Conservation (phyloP, 2,329 filamentous ascomycete species). For the Canariomyces notabilis region DNA sequence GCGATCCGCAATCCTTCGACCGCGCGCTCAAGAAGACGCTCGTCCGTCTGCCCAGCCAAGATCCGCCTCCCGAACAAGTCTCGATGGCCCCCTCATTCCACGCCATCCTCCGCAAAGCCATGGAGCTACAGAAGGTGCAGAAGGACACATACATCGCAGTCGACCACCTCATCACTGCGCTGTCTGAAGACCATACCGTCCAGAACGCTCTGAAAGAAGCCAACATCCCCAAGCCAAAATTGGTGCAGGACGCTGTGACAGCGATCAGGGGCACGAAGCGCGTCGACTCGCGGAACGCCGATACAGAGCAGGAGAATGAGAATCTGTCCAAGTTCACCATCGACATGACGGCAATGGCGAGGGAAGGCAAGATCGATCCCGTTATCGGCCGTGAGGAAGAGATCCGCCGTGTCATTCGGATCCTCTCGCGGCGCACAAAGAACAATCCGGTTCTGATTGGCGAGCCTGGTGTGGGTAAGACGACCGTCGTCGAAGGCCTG, state of each 20-base stretch:
- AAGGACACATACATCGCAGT: slow-evolving; percentile 94
- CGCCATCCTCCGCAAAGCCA: slow-evolving; percentile 75
- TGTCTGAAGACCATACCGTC: slow-evolving; percentile 73
- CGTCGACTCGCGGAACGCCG: slow-evolving; percentile 93
- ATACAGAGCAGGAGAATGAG: slow-evolving; percentile 87
- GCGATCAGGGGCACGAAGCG: slow-evolving; percentile 88
- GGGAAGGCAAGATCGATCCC: slow-evolving; percentile 96
- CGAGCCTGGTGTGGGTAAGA: slow-evolving; percentile 97
- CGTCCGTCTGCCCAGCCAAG: slow-evolving; percentile 87
- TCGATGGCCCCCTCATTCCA: slow-evolving; percentile 77
- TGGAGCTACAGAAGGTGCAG: slow-evolving; percentile 92
- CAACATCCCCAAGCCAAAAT: slow-evolving; percentile 86
- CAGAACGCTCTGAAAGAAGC: slow-evolving; percentile 73
- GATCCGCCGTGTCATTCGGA: slow-evolving; percentile 85
- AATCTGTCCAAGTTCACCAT: slow-evolving; percentile 98
- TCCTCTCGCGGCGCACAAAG: slow-evolving; percentile 89
- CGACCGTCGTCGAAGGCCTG: slow-evolving; percentile 92
- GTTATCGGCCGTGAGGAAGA: slow-evolving; percentile 97
- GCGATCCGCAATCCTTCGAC: slow-evolving; percentile 84
- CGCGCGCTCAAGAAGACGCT: slow-evolving; percentile 85
- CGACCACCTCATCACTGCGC: slow-evolving; percentile 84
- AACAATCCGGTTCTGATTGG: slow-evolving; percentile 98
- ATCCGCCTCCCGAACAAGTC: slow-evolving; percentile 86
- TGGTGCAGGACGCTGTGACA: slow-evolving; percentile 84
- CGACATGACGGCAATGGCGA: slow-evolving; percentile 93